Conservation (phyloP, 2,329 filamentous ascomycete species). For the Stagonosporopsis cucurbitacearum region DNA sequence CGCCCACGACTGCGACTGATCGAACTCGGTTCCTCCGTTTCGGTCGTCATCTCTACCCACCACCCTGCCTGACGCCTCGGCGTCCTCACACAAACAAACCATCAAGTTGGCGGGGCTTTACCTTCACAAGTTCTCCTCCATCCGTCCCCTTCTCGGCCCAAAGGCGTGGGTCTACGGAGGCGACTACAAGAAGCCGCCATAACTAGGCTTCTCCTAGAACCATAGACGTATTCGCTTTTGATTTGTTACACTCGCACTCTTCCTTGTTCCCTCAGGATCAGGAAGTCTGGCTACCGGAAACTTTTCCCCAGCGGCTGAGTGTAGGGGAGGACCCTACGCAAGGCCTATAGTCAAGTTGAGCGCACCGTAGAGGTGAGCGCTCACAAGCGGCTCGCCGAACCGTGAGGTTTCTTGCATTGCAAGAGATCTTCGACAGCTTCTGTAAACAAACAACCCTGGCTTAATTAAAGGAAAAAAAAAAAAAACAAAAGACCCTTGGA, state of each 20-base stretch:
- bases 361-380: constrained; percentile 59
- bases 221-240: constrained; percentile 18
- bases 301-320: constrained; percentile 48
- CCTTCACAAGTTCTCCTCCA: constrained; percentile 73
- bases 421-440: constrained; percentile 25
- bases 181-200: constrained; percentile 91
- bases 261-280: constrained; percentile 32
- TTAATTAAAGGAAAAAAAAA: constrained; percentile 20
- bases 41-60: constrained; percentile 26
- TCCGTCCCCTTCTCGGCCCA: constrained; percentile 90
- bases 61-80: constrained; percentile 44
- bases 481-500: constrained; percentile 8
- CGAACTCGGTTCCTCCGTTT: constrained; percentile 26
- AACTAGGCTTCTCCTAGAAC: constrained; percentile 66
- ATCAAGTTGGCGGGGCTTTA: constrained; percentile 94
- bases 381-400: constrained; percentile 59
- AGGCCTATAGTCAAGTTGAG: constrained; percentile 59
- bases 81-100: constrained; percentile 58
- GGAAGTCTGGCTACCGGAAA: constrained; percentile 37
- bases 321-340: constrained; percentile 56
- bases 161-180: constrained; percentile 95
- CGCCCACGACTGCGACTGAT: constrained; percentile 38
- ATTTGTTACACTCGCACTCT: constrained; percentile 26
- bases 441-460: constrained; percentile 32
- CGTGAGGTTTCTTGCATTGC: constrained; percentile 40